A percentile compares a stretch with the other conserved stretches of the same genome.
Conservation (phyloP, 2,329 filamentous ascomycete genomes). For the Ophiocordyceps camponoti-rufipedis region DNA sequence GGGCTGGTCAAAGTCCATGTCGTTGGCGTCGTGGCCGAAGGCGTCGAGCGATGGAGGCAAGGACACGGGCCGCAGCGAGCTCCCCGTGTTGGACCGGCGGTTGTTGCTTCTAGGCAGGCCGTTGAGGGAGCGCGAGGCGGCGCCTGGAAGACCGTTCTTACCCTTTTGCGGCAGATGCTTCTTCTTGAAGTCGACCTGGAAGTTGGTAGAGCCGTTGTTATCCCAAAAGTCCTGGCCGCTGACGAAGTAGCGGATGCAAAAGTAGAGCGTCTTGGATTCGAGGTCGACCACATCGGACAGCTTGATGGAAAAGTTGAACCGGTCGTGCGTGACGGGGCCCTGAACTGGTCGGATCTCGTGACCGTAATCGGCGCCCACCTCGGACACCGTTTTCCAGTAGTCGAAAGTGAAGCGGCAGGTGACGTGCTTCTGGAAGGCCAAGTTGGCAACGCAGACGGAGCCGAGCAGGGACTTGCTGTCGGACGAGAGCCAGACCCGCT, state of each 20-base stretch:
- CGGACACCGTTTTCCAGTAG: slow-evolving; percentile 97
- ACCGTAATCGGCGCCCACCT: slow-evolving; percentile 77
- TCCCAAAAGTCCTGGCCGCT: slow-evolving; percentile 85
- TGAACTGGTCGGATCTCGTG: slow-evolving; percentile 56
- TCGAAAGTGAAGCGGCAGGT: slow-evolving; percentile 91
- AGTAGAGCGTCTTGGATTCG: slow-evolving; percentile 79
- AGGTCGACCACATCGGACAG: slow-evolving; percentile 80
- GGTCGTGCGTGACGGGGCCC: slow-evolving; percentile 52
- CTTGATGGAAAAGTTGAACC: slow-evolving; percentile 90
- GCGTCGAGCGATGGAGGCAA: slow-evolving; percentile 48
- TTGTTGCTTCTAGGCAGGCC: slow-evolving; percentile 50
- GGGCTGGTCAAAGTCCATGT: slow-evolving; percentile 39
- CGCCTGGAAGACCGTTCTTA: slow-evolving; percentile 33
- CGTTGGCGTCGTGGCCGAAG: slow-evolving; percentile 42
- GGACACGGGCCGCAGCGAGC: slow-evolving; percentile 31
- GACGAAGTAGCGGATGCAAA: slow-evolving; percentile 79
- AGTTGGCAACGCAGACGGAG: slow-evolving; percentile 66
- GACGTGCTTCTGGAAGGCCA: slow-evolving; percentile 77
- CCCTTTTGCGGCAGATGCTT: slow-evolving; percentile 46
- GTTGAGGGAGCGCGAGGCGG: slow-evolving; percentile 29
- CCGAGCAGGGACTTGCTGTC: slow-evolving; percentile 81
- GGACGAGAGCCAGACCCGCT: slow-evolving; percentile 68
- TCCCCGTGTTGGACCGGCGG: slow-evolving; percentile 23
- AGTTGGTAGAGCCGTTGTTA: slow-evolving; percentile 76
- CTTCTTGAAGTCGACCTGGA: slow-evolving; percentile 84